phyloP scores from a whole-genome alignment of 176 grass and related monocot genomes.

The Zizania latifolia region DNA sequence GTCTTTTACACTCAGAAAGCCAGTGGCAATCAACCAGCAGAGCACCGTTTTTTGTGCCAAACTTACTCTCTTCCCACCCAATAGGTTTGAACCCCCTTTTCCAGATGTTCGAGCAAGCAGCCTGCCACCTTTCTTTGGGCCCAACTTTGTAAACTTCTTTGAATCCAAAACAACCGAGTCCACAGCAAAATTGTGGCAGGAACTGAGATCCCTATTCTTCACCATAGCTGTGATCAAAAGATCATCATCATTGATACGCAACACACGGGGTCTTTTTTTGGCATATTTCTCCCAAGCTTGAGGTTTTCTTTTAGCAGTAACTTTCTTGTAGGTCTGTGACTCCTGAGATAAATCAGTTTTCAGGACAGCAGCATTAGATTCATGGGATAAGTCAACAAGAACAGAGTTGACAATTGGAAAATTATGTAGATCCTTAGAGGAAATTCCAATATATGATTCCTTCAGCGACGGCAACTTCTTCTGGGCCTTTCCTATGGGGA shows the following conservation, averaged over 20 bases:
- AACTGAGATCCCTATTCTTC: constrained; percentile 84
- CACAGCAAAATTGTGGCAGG: constrained; percentile 49
- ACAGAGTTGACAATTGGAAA: constrained; percentile 31
- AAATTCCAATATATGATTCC: constrained; percentile 9
- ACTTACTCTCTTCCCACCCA: constrained; percentile 62
- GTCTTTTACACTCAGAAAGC: constrained; percentile 80
- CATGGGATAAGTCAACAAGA: constrained; percentile 25
- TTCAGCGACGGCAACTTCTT: not conserved
- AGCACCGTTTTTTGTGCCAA: constrained; percentile 82
- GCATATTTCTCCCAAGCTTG: constrained; percentile 32
- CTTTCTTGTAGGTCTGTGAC: constrained; percentile 20
- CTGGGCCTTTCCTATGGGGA: constrained; percentile 1
- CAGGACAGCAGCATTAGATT: constrained; percentile 22
- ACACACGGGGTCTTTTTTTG: constrained; percentile 74
- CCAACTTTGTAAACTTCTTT: constrained; percentile 48
- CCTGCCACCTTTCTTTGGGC: constrained; percentile 39
- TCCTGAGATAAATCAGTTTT: constrained; percentile 18
- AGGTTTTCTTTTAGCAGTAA: constrained; percentile 25
- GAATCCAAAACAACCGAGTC: constrained; percentile 13
- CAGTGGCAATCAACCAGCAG: constrained; percentile 90
- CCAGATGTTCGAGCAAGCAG: constrained; percentile 44
- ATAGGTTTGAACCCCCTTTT: constrained; percentile 47
- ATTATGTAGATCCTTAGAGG: constrained; percentile 21
- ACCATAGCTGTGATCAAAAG: constrained; percentile 89
- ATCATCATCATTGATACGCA: constrained; percentile 86